Conservation (phyloP, 78 protist genomes). For the Dictyostelium firmibasis region DNA sequence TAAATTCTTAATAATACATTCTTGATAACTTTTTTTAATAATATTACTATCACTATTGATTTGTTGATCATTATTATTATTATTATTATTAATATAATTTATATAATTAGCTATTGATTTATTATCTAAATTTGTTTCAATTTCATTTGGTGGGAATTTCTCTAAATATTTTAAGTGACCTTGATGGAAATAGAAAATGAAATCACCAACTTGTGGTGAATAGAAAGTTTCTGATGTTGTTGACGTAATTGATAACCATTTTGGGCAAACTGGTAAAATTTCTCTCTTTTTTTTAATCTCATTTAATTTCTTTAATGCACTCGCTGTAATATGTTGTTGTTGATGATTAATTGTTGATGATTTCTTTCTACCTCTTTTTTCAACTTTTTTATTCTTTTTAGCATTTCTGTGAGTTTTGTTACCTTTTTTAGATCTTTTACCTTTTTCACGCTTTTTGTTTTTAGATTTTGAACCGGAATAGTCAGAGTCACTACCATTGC, state of each 20-base stretch:
- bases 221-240: conserved; percentile 25
- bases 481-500: background rate
- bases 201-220: conserved; percentile 69
- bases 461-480: background rate
- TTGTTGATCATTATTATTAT: background rate
- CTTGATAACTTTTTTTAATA: background rate
- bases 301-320: background rate
- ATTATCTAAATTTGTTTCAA: background rate
- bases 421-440: background rate
- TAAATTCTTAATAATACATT: conserved; percentile 9
- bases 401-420: background rate
- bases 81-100: background rate
- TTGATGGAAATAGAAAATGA: conserved; percentile 50
- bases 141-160: conserved; percentile 25
- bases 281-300: background rate
- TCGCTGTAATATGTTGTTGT: background rate
- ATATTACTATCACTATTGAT: background rate
- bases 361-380: conserved; percentile 30
- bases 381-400: background rate
- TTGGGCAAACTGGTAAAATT: conserved; percentile 39
- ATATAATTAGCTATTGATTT: background rate
- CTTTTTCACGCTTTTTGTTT: background rate
- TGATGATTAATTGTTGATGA: background rate
- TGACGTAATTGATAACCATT: conserved; percentile 33
- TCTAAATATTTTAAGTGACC: conserved; percentile 63